A percentile compares a stretch with the other conserved stretches of the same genome.
Conservation (phyloP, 768 basidiomycete species). For the Neoboletus magnificus region DNA sequence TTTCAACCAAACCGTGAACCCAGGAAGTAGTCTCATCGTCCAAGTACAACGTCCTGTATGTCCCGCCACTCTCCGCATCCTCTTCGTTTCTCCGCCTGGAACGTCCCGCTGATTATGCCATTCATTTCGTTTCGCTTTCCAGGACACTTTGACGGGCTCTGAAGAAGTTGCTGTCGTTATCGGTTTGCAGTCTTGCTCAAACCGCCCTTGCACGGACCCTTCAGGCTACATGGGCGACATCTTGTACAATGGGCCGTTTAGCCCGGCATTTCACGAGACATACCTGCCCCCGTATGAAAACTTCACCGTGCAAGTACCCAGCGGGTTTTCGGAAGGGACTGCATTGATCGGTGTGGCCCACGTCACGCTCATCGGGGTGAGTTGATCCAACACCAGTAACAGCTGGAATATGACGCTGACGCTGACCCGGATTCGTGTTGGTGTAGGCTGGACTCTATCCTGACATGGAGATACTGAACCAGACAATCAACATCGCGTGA, state of each 20-base stretch:
- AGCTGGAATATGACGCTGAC: neutral
- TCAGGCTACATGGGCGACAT: constrained; percentile 37
- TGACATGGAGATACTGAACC: constrained; percentile 33
- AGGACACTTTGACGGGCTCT: constrained; percentile 39
- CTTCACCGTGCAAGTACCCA: constrained; percentile 42
- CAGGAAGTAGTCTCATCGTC: constrained; percentile 41
- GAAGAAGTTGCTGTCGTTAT: constrained; percentile 47
- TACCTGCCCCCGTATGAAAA: constrained; percentile 42
- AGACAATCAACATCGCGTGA: constrained; percentile 25
- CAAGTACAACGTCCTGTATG: constrained; percentile 49
- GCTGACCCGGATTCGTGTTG: neutral
- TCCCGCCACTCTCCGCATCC: neutral
- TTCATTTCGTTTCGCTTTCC: neutral
- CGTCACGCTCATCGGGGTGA: constrained; percentile 39
- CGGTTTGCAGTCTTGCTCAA: constrained; percentile 39
- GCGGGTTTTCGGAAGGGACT: constrained; percentile 22
- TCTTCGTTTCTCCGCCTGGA: neutral
- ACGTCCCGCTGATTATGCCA: neutral
- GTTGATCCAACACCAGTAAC: constrained; percentile 14
- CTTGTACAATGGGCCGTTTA: constrained; percentile 46
- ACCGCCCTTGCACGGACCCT: constrained; percentile 24
- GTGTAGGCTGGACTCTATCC: constrained; percentile 34
- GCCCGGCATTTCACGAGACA: constrained; percentile 33
- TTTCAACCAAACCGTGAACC: constrained; percentile 23
- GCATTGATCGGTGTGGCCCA: constrained; percentile 39